These are phyloP conservation scores for Hygrocybe punicea DNA, from an alignment of 768 basidiomycete species.

Conservation along the genomic window DNA sequence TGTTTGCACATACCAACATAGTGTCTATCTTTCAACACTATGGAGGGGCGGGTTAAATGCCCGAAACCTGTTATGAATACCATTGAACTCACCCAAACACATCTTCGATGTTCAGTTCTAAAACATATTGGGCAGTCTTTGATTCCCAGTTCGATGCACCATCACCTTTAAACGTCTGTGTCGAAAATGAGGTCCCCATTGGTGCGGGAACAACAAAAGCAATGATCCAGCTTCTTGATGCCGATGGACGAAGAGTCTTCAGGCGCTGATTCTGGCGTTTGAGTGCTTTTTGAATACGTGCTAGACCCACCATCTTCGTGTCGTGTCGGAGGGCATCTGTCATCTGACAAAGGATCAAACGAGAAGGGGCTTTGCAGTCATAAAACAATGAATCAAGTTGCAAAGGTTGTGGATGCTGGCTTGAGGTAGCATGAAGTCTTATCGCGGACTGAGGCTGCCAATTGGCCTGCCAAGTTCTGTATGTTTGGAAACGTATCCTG, in stretches of 20 bases:
- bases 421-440: constrained; percentile 6
- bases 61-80: too few relatives aligned
- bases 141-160: neutral
- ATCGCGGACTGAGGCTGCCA: constrained; percentile 3
- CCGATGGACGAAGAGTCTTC: constrained; percentile 4
- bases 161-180: neutral
- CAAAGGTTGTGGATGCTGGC: constrained; percentile 4
- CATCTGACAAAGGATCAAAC: constrained; percentile 3
- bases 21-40: too few relatives aligned
- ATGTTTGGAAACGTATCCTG: neutral
- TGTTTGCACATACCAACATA: too few relatives aligned
- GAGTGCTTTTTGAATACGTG: neutral
- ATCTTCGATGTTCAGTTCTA: neutral
- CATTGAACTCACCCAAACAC: neutral
- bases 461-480: neutral
- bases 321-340: neutral
- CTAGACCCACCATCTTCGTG: neutral
- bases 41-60: too few relatives aligned
- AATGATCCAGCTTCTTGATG: neutral
- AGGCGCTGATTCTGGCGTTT: neutral
- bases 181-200: neutral
- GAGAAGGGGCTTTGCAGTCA: neutral
- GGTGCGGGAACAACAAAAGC: constrained; percentile 3
- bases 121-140: constrained; percentile 5
- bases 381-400: constrained; percentile 9